Conservation (phyloP, 139 green algal genomes). For the Ettlia oleoabundans region DNA sequence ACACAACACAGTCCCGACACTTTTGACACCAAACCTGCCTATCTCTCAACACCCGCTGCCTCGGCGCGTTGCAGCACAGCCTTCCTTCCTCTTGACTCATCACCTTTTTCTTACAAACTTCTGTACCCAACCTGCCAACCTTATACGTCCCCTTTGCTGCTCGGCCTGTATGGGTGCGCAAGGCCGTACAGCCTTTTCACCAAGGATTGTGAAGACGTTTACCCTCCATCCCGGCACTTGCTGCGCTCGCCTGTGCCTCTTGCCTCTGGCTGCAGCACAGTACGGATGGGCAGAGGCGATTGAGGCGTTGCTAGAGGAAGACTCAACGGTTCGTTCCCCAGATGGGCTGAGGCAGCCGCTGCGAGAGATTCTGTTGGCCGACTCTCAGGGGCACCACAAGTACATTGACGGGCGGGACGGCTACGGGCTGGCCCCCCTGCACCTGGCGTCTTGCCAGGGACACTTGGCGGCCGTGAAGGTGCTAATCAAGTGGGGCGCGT, state of each 20-base stretch:
- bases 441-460: conserved; percentile 18
- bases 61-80: too few relatives aligned
- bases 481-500: conserved; percentile 22
- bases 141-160: too few relatives aligned
- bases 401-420: neutral
- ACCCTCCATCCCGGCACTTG: neutral
- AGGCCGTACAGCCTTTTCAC: too few relatives aligned
- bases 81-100: too few relatives aligned
- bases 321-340: neutral
- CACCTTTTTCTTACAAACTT: too few relatives aligned
- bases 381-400: conserved; percentile 33
- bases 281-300: conserved; percentile 24
- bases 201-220: neutral
- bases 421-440: neutral
- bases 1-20: too few relatives aligned
- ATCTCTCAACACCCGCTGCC: too few relatives aligned
- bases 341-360: conserved; percentile 1
- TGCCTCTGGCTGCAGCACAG: neutral
- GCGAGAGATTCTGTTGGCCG: conserved; percentile 8
- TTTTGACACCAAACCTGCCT: too few relatives aligned
- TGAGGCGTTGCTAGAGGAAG: conserved; percentile 27
- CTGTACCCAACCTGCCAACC: too few relatives aligned
- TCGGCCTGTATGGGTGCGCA: too few relatives aligned
- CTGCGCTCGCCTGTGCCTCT: neutral
- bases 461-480: conserved; percentile 22